Percentiles rank a stretch among this genome's conserved stretches.
These are phyloP conservation scores for Picea glauca DNA, from an alignment of 75 land plant genomes.

Conservation along the genomic window DNA sequence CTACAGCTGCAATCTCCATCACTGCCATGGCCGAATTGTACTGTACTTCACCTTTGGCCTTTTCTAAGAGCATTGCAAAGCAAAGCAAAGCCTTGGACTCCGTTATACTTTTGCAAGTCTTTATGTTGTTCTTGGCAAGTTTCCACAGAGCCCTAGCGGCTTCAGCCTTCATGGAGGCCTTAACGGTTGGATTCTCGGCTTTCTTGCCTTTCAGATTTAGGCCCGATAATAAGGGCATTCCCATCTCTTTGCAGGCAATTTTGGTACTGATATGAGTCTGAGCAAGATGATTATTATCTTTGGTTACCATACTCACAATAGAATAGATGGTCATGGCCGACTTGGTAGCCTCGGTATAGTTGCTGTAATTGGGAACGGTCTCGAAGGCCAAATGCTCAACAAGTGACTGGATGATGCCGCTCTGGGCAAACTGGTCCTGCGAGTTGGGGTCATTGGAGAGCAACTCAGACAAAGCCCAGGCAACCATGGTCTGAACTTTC, in stretches of 20 bases:
- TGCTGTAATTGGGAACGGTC: slow-evolving; percentile 53
- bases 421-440: slow-evolving; percentile 52
- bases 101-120: slow-evolving; percentile 62
- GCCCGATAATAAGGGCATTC: slow-evolving; percentile 11
- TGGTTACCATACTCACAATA: slow-evolving; percentile 15
- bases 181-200: slow-evolving; percentile 53
- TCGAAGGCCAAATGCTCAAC: slow-evolving; percentile 63
- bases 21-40: slow-evolving; percentile 82
- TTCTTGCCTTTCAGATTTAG: slow-evolving; percentile 54
- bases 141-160: slow-evolving; percentile 75
- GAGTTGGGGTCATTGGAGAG: slow-evolving; percentile 44
- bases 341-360: slow-evolving; percentile 22
- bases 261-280: slow-evolving; percentile 12
- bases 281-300: background rate
- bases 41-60: slow-evolving; percentile 51
- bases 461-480: slow-evolving; percentile 56
- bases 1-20: slow-evolving; percentile 78
- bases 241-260: background rate
- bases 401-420: slow-evolving; percentile 42
- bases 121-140: slow-evolving; percentile 44
- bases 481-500: slow-evolving; percentile 66
- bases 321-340: slow-evolving; percentile 29
- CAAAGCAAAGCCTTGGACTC: slow-evolving; percentile 79
- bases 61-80: slow-evolving; percentile 75
- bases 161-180: slow-evolving; percentile 70